Base-by-base conservation (phyloP, 345 rosid species). In the Corchorus capsularis region DNA sequence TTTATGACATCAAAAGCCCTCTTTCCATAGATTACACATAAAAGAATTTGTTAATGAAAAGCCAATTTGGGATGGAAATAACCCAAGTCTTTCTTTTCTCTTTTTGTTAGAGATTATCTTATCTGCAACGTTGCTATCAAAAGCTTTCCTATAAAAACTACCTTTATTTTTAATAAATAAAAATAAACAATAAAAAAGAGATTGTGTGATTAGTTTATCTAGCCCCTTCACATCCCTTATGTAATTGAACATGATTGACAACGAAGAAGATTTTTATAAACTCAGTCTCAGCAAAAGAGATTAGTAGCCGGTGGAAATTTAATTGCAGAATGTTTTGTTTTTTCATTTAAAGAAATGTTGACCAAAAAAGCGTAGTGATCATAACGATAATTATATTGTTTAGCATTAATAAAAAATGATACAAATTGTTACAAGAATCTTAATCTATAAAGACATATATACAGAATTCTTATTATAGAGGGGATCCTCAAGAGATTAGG, bases 191-290 rank as follows among this genome's bases (percentile, higher is more conserved):
- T 27, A 0, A 27, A 27, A 27, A 27, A 27, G 27, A 27, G 27
- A 27, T 27, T 27, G 27, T 27, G 27, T 27, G 1, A 4, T 37
- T 37, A 34, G 2, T 15, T 5, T 8, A 4, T 32, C 35, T n/a
- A 49, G 22, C 62, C 62, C 52, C 73, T 10, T 70, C 59, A 15
- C 16, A 17, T n/a, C 5, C 63, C 50, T 17, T 35, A 17, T 53
- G 61, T 53, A 16, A 54, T 17, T 15, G 72, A 49, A 27, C 56
- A 69, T 54, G 60, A 54, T 54, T 71, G 74, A 54, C 61, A 54
- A 63, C 63, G 32, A 52, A 53, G 34, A 34, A 54, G 19, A 50
- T 15, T 27, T 27, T 27, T 27, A 27, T 27, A 27, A 27, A 27
- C 27, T 27, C 27, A 27, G 27, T 19, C 0, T 16, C 7, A 41